These are phyloP conservation scores for Cladosporium sphaerospermum DNA, from an alignment of 2,329 filamentous ascomycete genomes.

Conservation along the genomic window DNA sequence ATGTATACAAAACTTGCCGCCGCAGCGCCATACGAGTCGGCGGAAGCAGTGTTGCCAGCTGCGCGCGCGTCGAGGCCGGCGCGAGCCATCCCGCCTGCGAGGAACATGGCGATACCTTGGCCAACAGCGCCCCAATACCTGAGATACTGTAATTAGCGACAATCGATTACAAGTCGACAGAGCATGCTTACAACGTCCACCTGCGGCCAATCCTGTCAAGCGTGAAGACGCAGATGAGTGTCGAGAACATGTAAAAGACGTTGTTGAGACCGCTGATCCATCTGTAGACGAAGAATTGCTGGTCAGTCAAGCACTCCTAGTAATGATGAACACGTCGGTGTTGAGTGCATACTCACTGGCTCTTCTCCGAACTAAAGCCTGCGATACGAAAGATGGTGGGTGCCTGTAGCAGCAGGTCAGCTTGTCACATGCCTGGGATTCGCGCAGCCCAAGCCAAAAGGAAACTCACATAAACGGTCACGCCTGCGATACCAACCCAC, in stretches of 20 bases:
- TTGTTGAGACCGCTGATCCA: conserved; percentile 30
- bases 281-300: neutral
- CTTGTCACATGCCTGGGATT: neutral
- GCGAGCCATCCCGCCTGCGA: conserved; percentile 28
- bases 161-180: neutral
- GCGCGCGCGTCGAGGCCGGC: conserved; percentile 23
- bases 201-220: conserved; percentile 31
- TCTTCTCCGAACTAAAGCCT: conserved; percentile 30
- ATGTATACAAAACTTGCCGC: conserved; percentile 67
- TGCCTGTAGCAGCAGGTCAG: conserved; percentile 1
- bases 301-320: neutral
- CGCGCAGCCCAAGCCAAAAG: conserved; percentile 5
- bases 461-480: conserved; percentile 30
- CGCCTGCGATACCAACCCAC: conserved; percentile 30
- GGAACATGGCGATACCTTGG: conserved; percentile 30
- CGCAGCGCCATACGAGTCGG: conserved; percentile 37
- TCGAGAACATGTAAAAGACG: conserved; percentile 31
- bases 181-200: conserved; percentile 22
- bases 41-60: conserved; percentile 18
- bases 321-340: neutral
- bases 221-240: conserved; percentile 32
- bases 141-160: neutral
- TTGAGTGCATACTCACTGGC: conserved; percentile 35
- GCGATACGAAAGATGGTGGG: conserved; percentile 29
- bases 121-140: conserved; percentile 30